Base-by-base conservation (phyloP, 495 filamentous ascomycete species). In the Penicillium lividum region DNA sequence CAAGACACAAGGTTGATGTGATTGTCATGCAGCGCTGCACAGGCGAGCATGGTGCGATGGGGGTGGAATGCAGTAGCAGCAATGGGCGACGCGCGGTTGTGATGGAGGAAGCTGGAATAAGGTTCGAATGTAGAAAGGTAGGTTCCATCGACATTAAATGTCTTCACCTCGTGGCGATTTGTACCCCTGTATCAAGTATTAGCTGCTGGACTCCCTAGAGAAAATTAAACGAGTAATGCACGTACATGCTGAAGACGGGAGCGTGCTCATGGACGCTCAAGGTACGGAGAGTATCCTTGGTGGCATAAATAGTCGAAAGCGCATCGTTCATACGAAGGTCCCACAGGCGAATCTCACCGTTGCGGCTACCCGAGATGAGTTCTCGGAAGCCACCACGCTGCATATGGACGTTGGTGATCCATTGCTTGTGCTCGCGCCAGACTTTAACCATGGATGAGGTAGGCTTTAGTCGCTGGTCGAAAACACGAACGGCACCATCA, bases 351-450 rank as follows among this genome's bases (percentile, higher is more conserved):
- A 99, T 88, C 69, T 95, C 93, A 50, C 94, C 94, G 62, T 93
- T 92, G 43, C 89, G 82, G 65, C 90, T 92, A 8, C 90, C 94
- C 11, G 86, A 90, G 31, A 98, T 78, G 13, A 99, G 80, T 67
- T 99, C 94, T 50, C 94, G 80, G 73, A 95, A 82, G 5, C 94
- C 94, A 56, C 94, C 94, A 36, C 94, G 90, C 71, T 99, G 94
- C 86, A 99, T 92, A 63, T 98, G 94, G 28, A 97, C 91, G 59
- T 91, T 93, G 60, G 88, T 90, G 66, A 99, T 87, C 94, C 95
- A 98, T 62, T 90, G 85, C 62, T 88, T 87, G 67, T 97, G 92
- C 64, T 97, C 90, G 63, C 94, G 93, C 94, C 94, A 99, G 42
- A 91, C 90, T 70, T 87, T 90, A 47, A 98, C 88, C 91, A 97